A percentile compares a stretch with the other conserved stretches of the same genome.
Conservation (phyloP, 768 basidiomycete species). For the Phlegmacium glaucopus region DNA sequence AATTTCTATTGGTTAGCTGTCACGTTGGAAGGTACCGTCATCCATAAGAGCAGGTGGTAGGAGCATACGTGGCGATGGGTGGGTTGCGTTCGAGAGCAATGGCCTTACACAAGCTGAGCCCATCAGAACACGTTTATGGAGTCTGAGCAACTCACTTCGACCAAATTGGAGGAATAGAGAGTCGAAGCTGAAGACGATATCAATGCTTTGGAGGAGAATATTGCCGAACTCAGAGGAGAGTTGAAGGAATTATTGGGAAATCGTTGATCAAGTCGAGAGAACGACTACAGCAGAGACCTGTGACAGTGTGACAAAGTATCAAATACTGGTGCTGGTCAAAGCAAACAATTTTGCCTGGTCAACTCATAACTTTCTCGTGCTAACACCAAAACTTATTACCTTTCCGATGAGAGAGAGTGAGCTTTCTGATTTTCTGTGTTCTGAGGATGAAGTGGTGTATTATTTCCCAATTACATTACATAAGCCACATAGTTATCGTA, state of each 20-base stretch:
- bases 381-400: too few species aligned
- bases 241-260: constrained; percentile 61
- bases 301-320: too few species aligned
- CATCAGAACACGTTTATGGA: constrained; percentile 49
- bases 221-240: constrained; percentile 57
- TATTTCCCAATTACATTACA: too few species aligned
- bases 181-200: constrained; percentile 57
- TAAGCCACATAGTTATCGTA: too few species aligned
- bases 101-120: constrained; percentile 58
- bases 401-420: too few species aligned
- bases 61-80: constrained; percentile 74
- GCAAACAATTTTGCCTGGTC: too few species aligned
- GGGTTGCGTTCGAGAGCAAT: constrained; percentile 79
- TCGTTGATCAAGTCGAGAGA: constrained; percentile 74
- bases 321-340: too few species aligned
- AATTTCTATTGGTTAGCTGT: constrained; percentile 60
- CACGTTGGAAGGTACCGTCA: constrained; percentile 93
- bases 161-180: constrained; percentile 53
- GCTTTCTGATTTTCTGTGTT: too few species aligned
- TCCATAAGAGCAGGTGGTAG: constrained; percentile 94
- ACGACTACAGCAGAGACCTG: too few species aligned
- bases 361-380: too few species aligned
- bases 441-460: too few species aligned
- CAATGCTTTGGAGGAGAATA: constrained; percentile 47
- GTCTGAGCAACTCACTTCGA: constrained; percentile 52